Percentiles rank a stretch among this genome's conserved stretches.
phyloP scores from a whole-genome alignment of 2,329 filamentous ascomycete genomes.

The Bipolaris cookei region DNA sequence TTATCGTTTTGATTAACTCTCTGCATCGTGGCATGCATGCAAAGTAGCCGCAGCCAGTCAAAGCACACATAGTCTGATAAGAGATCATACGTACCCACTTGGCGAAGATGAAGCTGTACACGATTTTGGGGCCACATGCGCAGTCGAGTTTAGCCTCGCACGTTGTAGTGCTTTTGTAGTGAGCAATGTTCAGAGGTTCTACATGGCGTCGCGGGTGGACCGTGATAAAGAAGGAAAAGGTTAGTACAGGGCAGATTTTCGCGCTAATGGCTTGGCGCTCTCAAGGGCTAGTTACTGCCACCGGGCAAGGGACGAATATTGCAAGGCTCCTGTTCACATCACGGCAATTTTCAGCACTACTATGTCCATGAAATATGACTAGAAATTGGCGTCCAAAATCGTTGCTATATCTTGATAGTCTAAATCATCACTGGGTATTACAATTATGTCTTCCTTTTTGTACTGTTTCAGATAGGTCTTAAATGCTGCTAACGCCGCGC shows the following conservation, averaged over 20 bases:
- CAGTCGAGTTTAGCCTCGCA: not conserved
- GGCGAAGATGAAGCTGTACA: not conserved
- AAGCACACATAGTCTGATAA: not conserved
- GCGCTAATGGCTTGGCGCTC: conserved; percentile 30
- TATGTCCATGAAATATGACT: not conserved
- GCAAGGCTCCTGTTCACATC: not conserved
- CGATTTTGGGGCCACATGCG: not conserved
- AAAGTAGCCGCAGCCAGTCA: not conserved
- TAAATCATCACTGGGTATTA: conserved; percentile 19
- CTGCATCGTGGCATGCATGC: not conserved
- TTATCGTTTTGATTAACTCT: not conserved
- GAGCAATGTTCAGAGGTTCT: conserved; percentile 1
- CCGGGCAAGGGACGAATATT: not conserved
- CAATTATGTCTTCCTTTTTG: conserved; percentile 22
- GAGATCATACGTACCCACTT: not conserved
- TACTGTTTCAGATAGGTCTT: conserved; percentile 11
- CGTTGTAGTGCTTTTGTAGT: not conserved
- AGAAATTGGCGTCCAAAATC: not conserved
- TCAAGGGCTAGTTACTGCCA: conserved; percentile 1
- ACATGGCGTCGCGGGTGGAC: conserved; percentile 7
- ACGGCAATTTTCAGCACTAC: not conserved
- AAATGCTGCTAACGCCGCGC: conserved; percentile 23
- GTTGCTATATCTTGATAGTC: not conserved
- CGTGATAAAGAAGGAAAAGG: not conserved
- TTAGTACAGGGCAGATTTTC: conserved; percentile 29